A percentile compares a stretch with the other conserved stretches of the same genome.
phyloP scores from a whole-genome alignment of 805 yeast genomes.

The Ogataea pini region DNA sequence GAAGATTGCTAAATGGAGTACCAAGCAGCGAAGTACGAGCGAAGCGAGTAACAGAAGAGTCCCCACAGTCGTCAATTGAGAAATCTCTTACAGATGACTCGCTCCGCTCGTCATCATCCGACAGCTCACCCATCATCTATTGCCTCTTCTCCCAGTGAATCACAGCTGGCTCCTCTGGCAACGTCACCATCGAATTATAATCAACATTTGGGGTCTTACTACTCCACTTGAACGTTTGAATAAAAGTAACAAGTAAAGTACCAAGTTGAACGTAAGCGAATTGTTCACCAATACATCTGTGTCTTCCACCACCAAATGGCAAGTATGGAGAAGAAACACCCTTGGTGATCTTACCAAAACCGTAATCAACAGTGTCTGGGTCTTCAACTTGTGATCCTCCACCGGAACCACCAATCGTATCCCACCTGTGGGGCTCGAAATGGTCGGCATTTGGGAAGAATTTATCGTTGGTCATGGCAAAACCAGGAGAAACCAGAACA shows the following conservation, averaged over 20 bases:
- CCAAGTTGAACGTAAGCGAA: slow-evolving; percentile 95
- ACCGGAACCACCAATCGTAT: slow-evolving; percentile 31
- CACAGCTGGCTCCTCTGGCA: slow-evolving; percentile 77
- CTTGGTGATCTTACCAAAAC: slow-evolving; percentile 94
- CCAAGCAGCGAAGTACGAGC: too few species aligned
- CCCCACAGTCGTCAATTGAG: too few species aligned
- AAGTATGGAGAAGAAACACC: slow-evolving; percentile 95
- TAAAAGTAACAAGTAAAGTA: slow-evolving; percentile 70
- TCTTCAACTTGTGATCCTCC: slow-evolving; percentile 40
- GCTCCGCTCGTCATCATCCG: too few species aligned
- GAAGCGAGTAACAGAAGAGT: too few species aligned
- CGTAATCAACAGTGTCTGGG: slow-evolving; percentile 74
- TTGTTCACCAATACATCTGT: slow-evolving; percentile 98
- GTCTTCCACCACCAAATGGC: slow-evolving; percentile 99
- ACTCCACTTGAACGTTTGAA: slow-evolving; percentile 78
- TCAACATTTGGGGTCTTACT: slow-evolving; percentile 69
- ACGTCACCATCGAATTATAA: slow-evolving; percentile 88
- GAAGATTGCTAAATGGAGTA: too few species aligned
- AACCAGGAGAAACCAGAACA: slow-evolving; percentile 93
- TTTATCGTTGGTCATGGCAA: slow-evolving; percentile 70
- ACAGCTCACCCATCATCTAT: too few species aligned
- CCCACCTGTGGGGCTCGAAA: slow-evolving; percentile 92
- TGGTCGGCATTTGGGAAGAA: slow-evolving; percentile 75
- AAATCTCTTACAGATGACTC: too few species aligned
- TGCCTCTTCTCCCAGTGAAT: slow-evolving; percentile 69